These are phyloP conservation scores for Tulasnella sp. DNA, from an alignment of 768 basidiomycete species.

Conservation along the genomic window DNA sequence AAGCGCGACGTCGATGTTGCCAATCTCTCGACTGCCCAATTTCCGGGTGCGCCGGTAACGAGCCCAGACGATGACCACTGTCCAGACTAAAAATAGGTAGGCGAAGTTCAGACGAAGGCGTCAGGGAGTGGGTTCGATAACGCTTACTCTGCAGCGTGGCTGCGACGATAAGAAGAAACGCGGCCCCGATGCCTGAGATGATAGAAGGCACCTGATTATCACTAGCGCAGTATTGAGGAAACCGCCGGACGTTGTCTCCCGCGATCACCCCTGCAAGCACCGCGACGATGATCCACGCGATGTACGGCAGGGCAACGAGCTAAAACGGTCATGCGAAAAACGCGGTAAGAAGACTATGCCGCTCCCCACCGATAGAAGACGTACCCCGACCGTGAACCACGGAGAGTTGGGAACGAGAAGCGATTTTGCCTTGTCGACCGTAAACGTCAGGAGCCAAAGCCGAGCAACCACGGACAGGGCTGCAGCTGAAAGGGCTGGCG, in stretches of 20 bases:
- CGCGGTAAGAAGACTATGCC: neutral
- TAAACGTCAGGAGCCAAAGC: slow-evolving; percentile 19
- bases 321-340: neutral
- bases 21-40: slow-evolving; percentile 19
- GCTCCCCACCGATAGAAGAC: neutral
- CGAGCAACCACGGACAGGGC: slow-evolving; percentile 15
- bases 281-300: slow-evolving; percentile 18
- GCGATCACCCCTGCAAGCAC: neutral
- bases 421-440: slow-evolving; percentile 4
- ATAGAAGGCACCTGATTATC: slow-evolving; percentile 9
- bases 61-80: neutral
- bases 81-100: slow-evolving; percentile 6
- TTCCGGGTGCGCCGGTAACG: slow-evolving; percentile 13
- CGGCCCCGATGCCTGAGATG: slow-evolving; percentile 14
- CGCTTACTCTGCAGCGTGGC: neutral
- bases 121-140: neutral
- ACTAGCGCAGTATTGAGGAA: slow-evolving; percentile 16
- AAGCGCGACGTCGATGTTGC: slow-evolving; percentile 4
- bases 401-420: neutral
- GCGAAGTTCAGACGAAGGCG: neutral
- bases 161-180: neutral
- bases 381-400: slow-evolving; percentile 1
- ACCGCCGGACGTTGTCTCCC: slow-evolving; percentile 8
- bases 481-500: slow-evolving; percentile 14
- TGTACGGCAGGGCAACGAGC: slow-evolving; percentile 16